A percentile compares a stretch with the other conserved stretches of the same genome.
Conservation (phyloP, 306 rosid species). For the Pachyrhizus erosus region DNA sequence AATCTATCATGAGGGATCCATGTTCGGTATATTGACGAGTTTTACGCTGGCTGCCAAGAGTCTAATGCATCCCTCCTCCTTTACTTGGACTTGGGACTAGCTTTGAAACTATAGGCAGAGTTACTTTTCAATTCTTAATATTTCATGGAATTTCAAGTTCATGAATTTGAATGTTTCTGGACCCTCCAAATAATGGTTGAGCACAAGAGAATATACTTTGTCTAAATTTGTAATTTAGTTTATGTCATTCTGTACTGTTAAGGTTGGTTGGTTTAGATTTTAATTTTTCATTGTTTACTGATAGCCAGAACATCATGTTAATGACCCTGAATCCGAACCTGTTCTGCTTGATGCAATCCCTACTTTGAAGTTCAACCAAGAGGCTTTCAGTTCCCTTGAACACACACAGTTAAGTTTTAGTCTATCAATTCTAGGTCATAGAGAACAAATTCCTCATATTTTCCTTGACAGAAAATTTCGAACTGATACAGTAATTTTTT, state of each 20-base stretch:
- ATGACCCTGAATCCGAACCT: conserved; percentile 75
- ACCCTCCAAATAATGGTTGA: conserved; percentile 16
- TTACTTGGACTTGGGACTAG: not conserved
- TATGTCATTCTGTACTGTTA: conserved; percentile 25
- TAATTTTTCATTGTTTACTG: conserved; percentile 64
- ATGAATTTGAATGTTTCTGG: conserved; percentile 7
- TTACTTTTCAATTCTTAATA: not conserved
- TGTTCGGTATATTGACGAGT: not conserved
- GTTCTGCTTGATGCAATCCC: conserved; percentile 90
- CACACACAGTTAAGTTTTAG: conserved; percentile 82
- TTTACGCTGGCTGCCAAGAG: not conserved
- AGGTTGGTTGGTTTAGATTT: conserved; percentile 43
- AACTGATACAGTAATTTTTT: not conserved
- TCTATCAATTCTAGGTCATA: conserved; percentile 19
- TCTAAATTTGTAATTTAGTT: not conserved
- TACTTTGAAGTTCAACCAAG: conserved; percentile 80
- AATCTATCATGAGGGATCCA: not conserved
- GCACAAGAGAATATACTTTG: not conserved
- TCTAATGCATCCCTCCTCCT: not conserved
- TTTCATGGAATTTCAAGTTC: conserved; percentile 9
- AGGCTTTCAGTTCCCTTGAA: conserved; percentile 80
- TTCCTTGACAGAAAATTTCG: not conserved
- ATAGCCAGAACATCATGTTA: conserved; percentile 81
- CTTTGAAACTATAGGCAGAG: not conserved
- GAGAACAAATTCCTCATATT: conserved; percentile 20